Percentiles rank a stretch among this genome's conserved stretches.
Conservation (phyloP, 345 rosid genomes). For the Brassica cretica region DNA sequence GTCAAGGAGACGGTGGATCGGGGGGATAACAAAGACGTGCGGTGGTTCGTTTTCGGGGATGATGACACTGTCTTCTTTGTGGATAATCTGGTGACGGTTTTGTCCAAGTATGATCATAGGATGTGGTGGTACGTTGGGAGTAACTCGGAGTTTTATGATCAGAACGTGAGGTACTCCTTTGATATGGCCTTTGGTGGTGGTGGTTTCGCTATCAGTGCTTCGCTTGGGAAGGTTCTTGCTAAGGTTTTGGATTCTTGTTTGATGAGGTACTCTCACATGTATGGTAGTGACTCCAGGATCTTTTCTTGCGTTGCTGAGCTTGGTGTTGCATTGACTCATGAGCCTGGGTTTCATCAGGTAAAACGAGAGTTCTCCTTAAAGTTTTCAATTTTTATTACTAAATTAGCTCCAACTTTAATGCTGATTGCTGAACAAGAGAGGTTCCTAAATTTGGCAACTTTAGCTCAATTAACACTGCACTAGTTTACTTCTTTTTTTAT, state of each 20-base stretch:
- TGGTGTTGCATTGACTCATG: constrained; percentile 78
- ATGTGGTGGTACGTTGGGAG: constrained; percentile 78
- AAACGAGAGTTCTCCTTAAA: neutral
- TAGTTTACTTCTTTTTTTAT: neutral
- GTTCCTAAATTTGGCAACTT: neutral
- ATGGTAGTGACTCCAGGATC: constrained; percentile 80
- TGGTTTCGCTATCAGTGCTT: constrained; percentile 73
- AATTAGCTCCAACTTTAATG: neutral
- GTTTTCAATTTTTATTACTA: neutral
- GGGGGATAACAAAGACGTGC: constrained; percentile 45
- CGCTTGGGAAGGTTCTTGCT: constrained; percentile 62
- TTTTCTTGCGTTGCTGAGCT: constrained; percentile 87
- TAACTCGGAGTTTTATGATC: constrained; percentile 79
- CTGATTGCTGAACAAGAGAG: constrained; percentile 1
- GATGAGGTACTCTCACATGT: constrained; percentile 73
- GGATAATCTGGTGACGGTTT: constrained; percentile 70
- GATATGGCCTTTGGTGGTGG: constrained; percentile 97
- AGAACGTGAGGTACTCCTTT: constrained; percentile 74
- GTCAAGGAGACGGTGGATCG: constrained; percentile 77
- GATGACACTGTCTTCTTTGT: constrained; percentile 89
- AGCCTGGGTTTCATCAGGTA: constrained; percentile 98
- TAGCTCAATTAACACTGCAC: neutral
- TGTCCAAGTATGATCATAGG: constrained; percentile 76
- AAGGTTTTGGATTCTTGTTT: constrained; percentile 78
- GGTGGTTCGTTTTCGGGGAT: constrained; percentile 95